phyloP scores from a whole-genome alignment of 768 basidiomycete genomes.

The Amanita polypyramis region DNA sequence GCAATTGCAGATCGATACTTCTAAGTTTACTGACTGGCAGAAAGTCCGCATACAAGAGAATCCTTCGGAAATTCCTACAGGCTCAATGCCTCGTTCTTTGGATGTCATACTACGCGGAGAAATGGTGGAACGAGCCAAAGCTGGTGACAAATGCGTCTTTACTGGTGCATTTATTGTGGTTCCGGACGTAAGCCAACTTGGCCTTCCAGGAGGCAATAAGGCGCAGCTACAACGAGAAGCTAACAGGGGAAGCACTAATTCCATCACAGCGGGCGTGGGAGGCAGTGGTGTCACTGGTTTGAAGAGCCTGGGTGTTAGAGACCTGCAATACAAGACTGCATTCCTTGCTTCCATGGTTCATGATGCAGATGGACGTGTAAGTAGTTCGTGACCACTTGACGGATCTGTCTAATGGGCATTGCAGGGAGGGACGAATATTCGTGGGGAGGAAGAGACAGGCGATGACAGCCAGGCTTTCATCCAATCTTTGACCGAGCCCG shows the following conservation, averaged over 20 bases:
- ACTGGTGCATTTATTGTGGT: conserved; percentile 98
- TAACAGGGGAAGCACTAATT: conserved; percentile 48
- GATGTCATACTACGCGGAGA: conserved; percentile 94
- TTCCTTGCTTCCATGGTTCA: conserved; percentile 98
- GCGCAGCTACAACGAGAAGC: conserved; percentile 87
- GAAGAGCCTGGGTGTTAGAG: conserved; percentile 89
- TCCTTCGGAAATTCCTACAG: conserved; percentile 96
- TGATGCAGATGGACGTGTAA: conserved; percentile 78
- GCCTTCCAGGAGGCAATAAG: conserved; percentile 87
- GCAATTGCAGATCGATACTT: conserved; percentile 93
- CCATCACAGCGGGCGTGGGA: conserved; percentile 53
- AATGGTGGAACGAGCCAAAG: conserved; percentile 97
- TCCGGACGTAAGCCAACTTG: conserved; percentile 94
- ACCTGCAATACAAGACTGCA: conserved; percentile 96
- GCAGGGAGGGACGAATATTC: conserved; percentile 77
- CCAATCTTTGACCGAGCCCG: conserved; percentile 81
- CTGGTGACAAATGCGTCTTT: conserved; percentile 97
- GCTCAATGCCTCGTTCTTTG: conserved; percentile 94
- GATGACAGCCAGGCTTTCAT: conserved; percentile 81
- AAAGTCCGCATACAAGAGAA: conserved; percentile 99
- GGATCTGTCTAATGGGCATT: conserved; percentile 6
- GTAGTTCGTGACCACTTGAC: conserved; percentile 17
- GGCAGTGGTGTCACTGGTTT: conserved; percentile 85
- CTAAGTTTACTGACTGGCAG: conserved; percentile 98
- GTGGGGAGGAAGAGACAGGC: conserved; percentile 78